A percentile compares a stretch with the other conserved stretches of the same genome.
Conservation (phyloP, 192 early-diverging fungal genomes). For the Backusella parvicylindrica region DNA sequence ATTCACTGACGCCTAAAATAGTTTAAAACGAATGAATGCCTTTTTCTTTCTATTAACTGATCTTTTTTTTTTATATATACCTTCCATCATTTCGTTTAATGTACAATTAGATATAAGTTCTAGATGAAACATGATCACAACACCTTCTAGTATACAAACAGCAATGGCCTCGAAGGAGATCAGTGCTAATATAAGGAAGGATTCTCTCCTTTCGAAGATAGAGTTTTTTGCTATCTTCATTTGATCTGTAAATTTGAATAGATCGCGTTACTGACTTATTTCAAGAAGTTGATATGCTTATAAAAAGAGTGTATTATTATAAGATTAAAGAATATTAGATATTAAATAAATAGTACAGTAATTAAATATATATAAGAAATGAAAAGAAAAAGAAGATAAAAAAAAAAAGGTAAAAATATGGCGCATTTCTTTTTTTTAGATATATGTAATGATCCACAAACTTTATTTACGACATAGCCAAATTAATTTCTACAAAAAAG, state of each 20-base stretch:
- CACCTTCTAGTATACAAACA: conserved; percentile 28
- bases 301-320: neutral
- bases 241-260: neutral
- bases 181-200: conserved; percentile 18
- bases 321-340: neutral
- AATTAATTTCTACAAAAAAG: neutral
- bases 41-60: neutral
- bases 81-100: conserved; percentile 4
- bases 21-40: neutral
- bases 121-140: conserved; percentile 28
- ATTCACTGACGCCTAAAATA: conserved; percentile 32
- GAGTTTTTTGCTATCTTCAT: neutral
- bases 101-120: conserved; percentile 27
- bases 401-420: neutral
- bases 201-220: conserved; percentile 18
- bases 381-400: neutral
- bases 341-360: neutral
- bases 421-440: neutral
- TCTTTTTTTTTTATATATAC: neutral
- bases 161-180: conserved; percentile 21
- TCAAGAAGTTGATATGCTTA: neutral
- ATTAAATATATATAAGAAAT: neutral
- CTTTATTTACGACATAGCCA: neutral
- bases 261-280: neutral
- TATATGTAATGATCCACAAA: neutral